Base-by-base conservation (phyloP, 2,329 filamentous ascomycete species). In the Aureobasidium sp. region DNA sequence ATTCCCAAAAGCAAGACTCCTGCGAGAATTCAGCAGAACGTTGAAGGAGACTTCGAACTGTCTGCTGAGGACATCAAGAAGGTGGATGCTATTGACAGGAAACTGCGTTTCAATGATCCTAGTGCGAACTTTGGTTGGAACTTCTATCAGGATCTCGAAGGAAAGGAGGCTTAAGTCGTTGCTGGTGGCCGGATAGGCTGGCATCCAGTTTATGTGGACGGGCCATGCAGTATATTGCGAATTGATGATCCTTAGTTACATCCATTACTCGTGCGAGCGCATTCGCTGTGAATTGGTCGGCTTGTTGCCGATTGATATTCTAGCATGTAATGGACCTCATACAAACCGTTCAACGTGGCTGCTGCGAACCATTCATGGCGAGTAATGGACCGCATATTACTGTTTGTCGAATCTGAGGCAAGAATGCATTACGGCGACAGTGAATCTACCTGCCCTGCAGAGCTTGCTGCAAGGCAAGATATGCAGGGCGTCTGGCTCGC, bases 61-160 rank as follows among this genome's bases (percentile, higher is more conserved):
- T 77, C 78, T 1, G 66, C 70, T 0, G 81, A 81, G 55, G 86
- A 89, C 67, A 72, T 87, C 67, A 72, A 80, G 68, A 81, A 79
- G 72, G 81, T 85, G 57, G 74, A 77, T 44, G 67, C 64, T 0
- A 74, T 86, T 21, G 83, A 87, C 68, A 84, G 81, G 73, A 86
- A 86, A 72, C 49, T 85, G 65, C 75, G 85, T 45, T 86, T 87
- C 68, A 87, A 86, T 61, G 83, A 87, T 69, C 78, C 83, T 5
- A 81, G 77, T 47, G 73, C 68, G 7, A 74, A 72, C 29, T 87
- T 86, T 73, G 79, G 82, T 3, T 83, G 79, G 71, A 74, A 83
- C 8, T 85, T 86, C 66, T 87, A 83, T 66, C 66, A 69, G 1
- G 83, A 84, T 70, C 67, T 86, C 61, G 84, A 86, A 59, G 83